These are phyloP conservation scores for Croton laevigatus DNA, from an alignment of 441 rosid genomes.

Conservation along the genomic window DNA sequence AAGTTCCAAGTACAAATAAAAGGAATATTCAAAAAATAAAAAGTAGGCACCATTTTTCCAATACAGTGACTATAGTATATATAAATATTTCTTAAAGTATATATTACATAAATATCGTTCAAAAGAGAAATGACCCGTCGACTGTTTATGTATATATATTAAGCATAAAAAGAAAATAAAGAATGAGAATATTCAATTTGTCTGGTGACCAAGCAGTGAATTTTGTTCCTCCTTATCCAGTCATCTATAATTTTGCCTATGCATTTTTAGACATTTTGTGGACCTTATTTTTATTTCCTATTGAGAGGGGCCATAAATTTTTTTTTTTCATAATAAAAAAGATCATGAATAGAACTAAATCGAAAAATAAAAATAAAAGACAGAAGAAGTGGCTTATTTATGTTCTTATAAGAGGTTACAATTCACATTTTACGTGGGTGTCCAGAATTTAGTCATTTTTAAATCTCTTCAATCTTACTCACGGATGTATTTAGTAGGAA, in stretches of 20 bases:
- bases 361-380: background rate
- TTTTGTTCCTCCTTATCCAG: conserved; percentile 31
- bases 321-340: conserved; percentile 19
- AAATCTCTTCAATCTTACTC: too few relatives aligned
- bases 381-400: background rate
- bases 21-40: conserved; percentile 39
- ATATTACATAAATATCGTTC: conserved; percentile 4
- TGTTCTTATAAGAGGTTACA: conserved; percentile 17
- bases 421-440: conserved; percentile 27
- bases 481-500: too few relatives aligned
- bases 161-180: background rate
- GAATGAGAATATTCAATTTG: conserved; percentile 36
- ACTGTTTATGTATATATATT: background rate
- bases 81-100: conserved; percentile 11
- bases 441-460: too few relatives aligned
- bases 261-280: background rate
- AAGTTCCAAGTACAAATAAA: conserved; percentile 19
- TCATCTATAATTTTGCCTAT: background rate
- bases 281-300: conserved; percentile 3
- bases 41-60: conserved; percentile 30
- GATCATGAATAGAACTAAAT: too few relatives aligned
- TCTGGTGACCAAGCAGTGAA: conserved; percentile 21
- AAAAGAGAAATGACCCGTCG: conserved; percentile 27
- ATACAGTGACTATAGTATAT: conserved; percentile 16
- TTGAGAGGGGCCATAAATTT: conserved; percentile 5